These are phyloP conservation scores for Podospora fimiseda DNA, from an alignment of 495 filamentous ascomycete species.

Conservation along the genomic window DNA sequence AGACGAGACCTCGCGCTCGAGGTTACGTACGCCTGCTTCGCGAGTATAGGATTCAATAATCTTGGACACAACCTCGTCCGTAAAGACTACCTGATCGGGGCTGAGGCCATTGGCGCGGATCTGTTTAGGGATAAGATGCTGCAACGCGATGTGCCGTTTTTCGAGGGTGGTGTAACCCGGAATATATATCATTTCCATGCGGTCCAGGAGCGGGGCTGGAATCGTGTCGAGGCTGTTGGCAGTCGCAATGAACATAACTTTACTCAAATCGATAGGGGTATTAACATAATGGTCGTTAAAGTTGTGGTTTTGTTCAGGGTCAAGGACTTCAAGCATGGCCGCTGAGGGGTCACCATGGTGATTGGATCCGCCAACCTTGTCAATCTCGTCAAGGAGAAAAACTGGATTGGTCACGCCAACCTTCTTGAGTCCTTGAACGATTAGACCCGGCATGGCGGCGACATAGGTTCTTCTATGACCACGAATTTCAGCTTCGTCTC, in stretches of 20 bases:
- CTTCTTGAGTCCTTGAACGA: slow-evolving; percentile 93
- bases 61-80: slow-evolving; percentile 81
- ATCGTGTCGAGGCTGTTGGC: slow-evolving; percentile 96
- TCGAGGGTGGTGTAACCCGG: slow-evolving; percentile 97
- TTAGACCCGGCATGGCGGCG: slow-evolving; percentile 93
- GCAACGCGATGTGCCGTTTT: slow-evolving; percentile 91
- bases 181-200: slow-evolving; percentile 91
- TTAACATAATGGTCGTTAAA: slow-evolving; percentile 97
- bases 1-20: slow-evolving; percentile 91
- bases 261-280: slow-evolving; percentile 92
- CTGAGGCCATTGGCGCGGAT: slow-evolving; percentile 69
- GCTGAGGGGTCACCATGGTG: slow-evolving; percentile 95
- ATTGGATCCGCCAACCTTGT: slow-evolving; percentile 90
- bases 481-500: slow-evolving; percentile 94
- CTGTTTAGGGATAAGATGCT: slow-evolving; percentile 93
- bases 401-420: slow-evolving; percentile 95
- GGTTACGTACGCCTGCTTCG: slow-evolving; percentile 93
- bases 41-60: slow-evolving; percentile 95
- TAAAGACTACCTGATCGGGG: slow-evolving; percentile 64
- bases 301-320: slow-evolving; percentile 93
- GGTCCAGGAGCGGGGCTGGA: slow-evolving; percentile 85
- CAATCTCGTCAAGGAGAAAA: slow-evolving; percentile 95
- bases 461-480: slow-evolving; percentile 97
- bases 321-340: slow-evolving; percentile 97
- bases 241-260: slow-evolving; percentile 97